Percentiles rank a stretch among this genome's conserved stretches.
Conservation (phyloP, 2,329 filamentous ascomycete genomes). For the Scedosporium boydii region DNA sequence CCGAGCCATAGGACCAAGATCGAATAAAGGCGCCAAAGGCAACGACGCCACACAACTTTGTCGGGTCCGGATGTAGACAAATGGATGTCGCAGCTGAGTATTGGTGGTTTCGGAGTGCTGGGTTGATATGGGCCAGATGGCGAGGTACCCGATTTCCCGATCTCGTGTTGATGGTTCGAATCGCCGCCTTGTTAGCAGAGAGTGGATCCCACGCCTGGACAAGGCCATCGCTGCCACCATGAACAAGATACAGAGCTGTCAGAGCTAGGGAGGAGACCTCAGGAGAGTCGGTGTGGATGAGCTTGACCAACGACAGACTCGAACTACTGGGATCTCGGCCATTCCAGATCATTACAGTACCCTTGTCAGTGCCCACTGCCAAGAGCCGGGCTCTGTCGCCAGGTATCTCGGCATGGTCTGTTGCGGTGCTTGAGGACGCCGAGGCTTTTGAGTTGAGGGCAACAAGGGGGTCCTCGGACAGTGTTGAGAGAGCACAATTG, state of each 20-base stretch:
- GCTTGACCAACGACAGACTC: constrained; percentile 60
- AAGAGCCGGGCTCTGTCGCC: constrained; percentile 76
- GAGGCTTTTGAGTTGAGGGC: neutral
- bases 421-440: neutral
- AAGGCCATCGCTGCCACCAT: constrained; percentile 88
- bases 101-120: constrained; percentile 58
- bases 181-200: constrained; percentile 65
- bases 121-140: constrained; percentile 45
- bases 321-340: constrained; percentile 48
- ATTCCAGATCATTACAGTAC: constrained; percentile 77
- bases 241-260: constrained; percentile 78
- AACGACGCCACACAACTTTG: constrained; percentile 74
- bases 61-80: constrained; percentile 78
- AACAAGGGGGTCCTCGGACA: constrained; percentile 44
- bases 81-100: constrained; percentile 78
- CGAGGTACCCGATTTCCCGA: constrained; percentile 77
- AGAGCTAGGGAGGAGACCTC: constrained; percentile 75
- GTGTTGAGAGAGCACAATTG: constrained; percentile 57
- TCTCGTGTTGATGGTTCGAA: constrained; percentile 79
- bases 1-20: constrained; percentile 90
- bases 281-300: constrained; percentile 85
- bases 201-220: constrained; percentile 97
- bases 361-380: constrained; percentile 69
- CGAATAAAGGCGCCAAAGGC: constrained; percentile 79
- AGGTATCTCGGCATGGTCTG: constrained; percentile 51